Percentiles rank a stretch among this genome's conserved stretches.
These are phyloP conservation scores for Hypomyces perniciosus DNA, from an alignment of 2,329 filamentous ascomycete genomes.

Conservation along the genomic window DNA sequence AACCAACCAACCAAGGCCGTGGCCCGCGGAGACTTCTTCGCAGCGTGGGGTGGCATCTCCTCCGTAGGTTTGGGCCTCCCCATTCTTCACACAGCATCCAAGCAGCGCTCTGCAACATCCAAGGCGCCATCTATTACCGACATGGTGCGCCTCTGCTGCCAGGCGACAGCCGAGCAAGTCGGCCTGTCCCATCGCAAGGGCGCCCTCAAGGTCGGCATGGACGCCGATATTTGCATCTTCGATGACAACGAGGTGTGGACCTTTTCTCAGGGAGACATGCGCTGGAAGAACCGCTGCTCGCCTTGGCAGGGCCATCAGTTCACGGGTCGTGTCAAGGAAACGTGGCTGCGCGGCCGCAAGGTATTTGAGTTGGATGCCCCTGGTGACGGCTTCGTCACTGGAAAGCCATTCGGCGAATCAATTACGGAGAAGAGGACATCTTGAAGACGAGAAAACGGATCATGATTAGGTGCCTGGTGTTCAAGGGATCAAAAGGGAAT, in stretches of 20 bases:
- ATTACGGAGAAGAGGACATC: slow-evolving; percentile 55
- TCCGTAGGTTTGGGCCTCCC: slow-evolving; percentile 88
- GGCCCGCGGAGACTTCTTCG: slow-evolving; percentile 77
- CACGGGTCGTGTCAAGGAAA: slow-evolving; percentile 73
- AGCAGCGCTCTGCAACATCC: slow-evolving; percentile 49
- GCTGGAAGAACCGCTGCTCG: slow-evolving; percentile 89
- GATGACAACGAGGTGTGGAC: slow-evolving; percentile 77
- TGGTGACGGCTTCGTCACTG: slow-evolving; percentile 45
- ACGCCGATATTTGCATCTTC: slow-evolving; percentile 87
- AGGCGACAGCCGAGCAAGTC: slow-evolving; percentile 82
- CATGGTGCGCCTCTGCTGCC: slow-evolving; percentile 77
- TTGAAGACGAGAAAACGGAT: slow-evolving; percentile 19
- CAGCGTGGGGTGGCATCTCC: slow-evolving; percentile 93
- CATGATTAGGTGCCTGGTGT: too few species aligned
- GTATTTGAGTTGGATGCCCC: slow-evolving; percentile 63
- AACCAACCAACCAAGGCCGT: slow-evolving; percentile 28
- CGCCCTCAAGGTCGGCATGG: slow-evolving; percentile 67
- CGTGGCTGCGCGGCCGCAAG: slow-evolving; percentile 71
- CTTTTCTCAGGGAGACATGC: slow-evolving; percentile 71
- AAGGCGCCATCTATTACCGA: slow-evolving; percentile 57
- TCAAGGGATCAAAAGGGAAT: background rate
- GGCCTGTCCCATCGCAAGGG: slow-evolving; percentile 78
- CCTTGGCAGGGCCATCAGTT: slow-evolving; percentile 81
- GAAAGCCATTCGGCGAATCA: slow-evolving; percentile 42
- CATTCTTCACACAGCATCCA: slow-evolving; percentile 77